Percentiles rank a stretch among this genome's conserved stretches.
Evolutionary conservation across 1,139 yeast species (phyloP).

Genomic region (Geotrichum bryndzae): DNA sequence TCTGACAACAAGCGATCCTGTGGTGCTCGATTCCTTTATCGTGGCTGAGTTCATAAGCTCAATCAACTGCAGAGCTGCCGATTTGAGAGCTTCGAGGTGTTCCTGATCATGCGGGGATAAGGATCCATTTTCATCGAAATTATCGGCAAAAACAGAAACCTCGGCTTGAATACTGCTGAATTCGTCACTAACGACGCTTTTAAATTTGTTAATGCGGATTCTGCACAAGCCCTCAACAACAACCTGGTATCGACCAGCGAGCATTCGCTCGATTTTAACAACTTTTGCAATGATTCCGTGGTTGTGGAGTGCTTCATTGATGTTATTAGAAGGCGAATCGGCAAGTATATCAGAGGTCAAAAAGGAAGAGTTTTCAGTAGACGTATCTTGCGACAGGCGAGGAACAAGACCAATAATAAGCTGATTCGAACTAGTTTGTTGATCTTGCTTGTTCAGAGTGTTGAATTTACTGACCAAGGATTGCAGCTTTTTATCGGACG

Average conservation of each 20-base stretch:
- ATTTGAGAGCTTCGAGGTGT: constrained; percentile 9
- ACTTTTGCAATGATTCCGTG: constrained; percentile 28
- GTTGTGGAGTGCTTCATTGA: constrained; percentile 13
- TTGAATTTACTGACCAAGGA: background rate
- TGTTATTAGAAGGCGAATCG: background rate
- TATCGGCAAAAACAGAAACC: constrained; percentile 8
- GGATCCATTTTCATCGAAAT: background rate
- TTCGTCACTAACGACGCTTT: constrained; percentile 13
- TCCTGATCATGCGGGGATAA: constrained; percentile 6
- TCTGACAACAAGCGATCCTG: constrained; percentile 7
- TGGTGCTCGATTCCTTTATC: background rate
- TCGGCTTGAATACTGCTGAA: constrained; percentile 18
- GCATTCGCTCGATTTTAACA: constrained; percentile 21
- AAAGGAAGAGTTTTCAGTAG: constrained; percentile 3
- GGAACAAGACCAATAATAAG: constrained; percentile 11
- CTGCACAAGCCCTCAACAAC: constrained; percentile 29
- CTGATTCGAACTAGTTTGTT: background rate
- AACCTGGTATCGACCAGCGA: constrained; percentile 17
- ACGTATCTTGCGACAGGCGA: constrained; percentile 11
- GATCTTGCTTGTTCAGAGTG: constrained; percentile 1
- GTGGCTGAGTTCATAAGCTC: constrained; percentile 2
- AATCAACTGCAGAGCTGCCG: constrained; percentile 8
- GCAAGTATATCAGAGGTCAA: constrained; percentile 4
- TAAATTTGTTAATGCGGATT: constrained; percentile 18
- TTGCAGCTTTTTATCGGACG: background rate